Conservation (phyloP, 164 flowering plant genomes). For the Vitis amurensis region DNA sequence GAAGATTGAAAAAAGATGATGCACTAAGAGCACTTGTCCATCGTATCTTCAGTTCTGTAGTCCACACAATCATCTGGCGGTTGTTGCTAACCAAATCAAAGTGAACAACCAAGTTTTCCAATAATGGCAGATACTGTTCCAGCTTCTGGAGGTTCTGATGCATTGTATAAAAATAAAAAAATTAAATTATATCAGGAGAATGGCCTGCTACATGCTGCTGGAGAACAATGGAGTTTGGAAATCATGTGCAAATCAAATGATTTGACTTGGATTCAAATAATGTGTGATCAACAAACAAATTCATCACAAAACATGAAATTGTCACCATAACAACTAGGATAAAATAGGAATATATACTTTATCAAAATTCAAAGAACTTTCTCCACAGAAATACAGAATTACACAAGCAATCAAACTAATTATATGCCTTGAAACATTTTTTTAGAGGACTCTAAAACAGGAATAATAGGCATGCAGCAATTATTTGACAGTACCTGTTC, state of each 20-base stretch:
- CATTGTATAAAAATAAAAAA: constrained; percentile 8
- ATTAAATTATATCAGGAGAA: not conserved
- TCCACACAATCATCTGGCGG: constrained; percentile 30
- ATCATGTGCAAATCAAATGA: not conserved
- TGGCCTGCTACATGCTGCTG: not conserved
- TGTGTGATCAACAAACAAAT: not conserved
- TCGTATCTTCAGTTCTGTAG: constrained; percentile 48
- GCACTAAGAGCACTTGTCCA: constrained; percentile 59
- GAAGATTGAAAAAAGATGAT: constrained; percentile 32
- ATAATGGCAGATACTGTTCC: constrained; percentile 55
- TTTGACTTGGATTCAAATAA: not conserved
- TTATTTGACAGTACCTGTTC: constrained; percentile 40
- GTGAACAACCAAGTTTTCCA: constrained; percentile 56
- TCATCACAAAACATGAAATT: not conserved
- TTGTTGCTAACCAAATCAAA: constrained; percentile 24
- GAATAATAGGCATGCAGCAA: not conserved
- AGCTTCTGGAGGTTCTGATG: constrained; percentile 56
- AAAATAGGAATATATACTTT: not conserved
- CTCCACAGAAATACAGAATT: not conserved
- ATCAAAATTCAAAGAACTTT: no score
- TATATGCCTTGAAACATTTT: not conserved
- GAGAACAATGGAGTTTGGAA: not conserved
- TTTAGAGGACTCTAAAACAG: no score
- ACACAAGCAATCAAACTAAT: not conserved
- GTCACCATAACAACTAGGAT: not conserved